phyloP scores from a whole-genome alignment of 2,329 filamentous ascomycete species.

The Neofusicoccum parvum region DNA sequence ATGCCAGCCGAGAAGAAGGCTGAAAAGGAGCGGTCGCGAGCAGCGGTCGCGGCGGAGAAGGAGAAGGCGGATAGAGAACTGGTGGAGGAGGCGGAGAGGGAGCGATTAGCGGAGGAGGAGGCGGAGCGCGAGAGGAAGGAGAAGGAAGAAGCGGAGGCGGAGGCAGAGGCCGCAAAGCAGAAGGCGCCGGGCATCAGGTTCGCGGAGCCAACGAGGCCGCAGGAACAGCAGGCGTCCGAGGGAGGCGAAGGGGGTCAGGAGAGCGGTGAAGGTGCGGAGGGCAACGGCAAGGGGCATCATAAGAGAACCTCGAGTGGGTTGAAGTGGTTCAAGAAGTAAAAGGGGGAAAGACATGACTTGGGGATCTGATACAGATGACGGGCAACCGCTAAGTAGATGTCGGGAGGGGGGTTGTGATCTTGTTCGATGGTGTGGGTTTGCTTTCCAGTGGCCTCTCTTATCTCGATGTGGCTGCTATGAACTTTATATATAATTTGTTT shows the following conservation, averaged over 20 bases:
- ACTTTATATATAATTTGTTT: too few relatives aligned
- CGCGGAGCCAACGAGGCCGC: slow-evolving; percentile 19
- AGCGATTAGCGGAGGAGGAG: not conserved
- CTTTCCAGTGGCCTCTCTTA: too few relatives aligned
- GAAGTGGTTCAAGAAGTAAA: slow-evolving; percentile 12
- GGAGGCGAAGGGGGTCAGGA: not conserved
- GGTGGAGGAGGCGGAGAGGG: not conserved
- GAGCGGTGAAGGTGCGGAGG: not conserved
- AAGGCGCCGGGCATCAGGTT: slow-evolving; percentile 23
- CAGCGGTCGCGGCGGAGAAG: not conserved
- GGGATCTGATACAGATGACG: too few relatives aligned
- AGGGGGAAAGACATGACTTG: not conserved
- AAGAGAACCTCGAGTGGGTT: slow-evolving; percentile 16
- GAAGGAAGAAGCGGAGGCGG: not conserved
- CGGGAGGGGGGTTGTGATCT: not conserved
- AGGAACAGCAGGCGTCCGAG: not conserved
- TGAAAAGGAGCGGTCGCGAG: not conserved
- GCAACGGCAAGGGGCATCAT: slow-evolving; percentile 1
- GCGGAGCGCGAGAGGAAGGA: slow-evolving; percentile 1
- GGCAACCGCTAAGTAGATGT: not conserved
- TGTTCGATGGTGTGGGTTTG: too few relatives aligned
- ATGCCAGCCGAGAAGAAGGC: slow-evolving; percentile 8
- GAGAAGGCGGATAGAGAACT: not conserved
- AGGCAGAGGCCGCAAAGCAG: not conserved
- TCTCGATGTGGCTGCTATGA: too few relatives aligned